Evolutionary conservation across 2,329 filamentous ascomycete species (phyloP), one percentile per base, ranked within the genome.

Genomic region (Cladosporium sp.): DNA sequence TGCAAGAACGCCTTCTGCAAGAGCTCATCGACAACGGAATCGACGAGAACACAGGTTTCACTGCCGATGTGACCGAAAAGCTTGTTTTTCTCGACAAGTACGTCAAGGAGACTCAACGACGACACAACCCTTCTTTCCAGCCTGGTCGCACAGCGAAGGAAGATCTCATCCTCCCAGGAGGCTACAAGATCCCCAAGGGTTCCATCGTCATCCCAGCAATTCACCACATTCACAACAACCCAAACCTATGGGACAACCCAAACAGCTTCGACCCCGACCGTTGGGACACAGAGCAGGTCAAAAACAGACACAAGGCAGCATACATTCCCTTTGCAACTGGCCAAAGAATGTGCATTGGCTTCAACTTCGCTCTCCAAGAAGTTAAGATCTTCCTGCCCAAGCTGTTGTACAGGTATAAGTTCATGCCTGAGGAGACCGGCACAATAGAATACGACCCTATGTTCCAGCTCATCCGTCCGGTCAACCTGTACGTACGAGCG

Each of bases 321-420:
- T 89, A 88, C 69, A 78, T 85, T 5, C 87, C 87, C 16, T 89
- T 89, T 67, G 86, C 83, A 0, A 78, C 81, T 0, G 87, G 87
- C 0, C 82, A 79, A 0, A 78, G 87, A 1, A 83, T 82, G 76
- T 89, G 87, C 68, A 85, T 89, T 64, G 87, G 86, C 0, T 88
- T 88, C 80, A 89, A 88, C 75, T 88, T 89, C 73, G 87, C 86
- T 0, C 76, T 89, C 5, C 81, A 83, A 66, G 86, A 89, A 73
- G 80, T 87, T 66, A 88, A 88, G 77, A 79, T 87, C 3, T 82
- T 87, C 69, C 44, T 89, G 68, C 79, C 82, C 1, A 85, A 88
- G 77, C 75, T 89, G 44, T 74, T 89, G 2, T 88, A 82, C 65
- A 79, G 86, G 11, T 89, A 89, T 71, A 78, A 84, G 64, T 89